Base-by-base conservation (phyloP, 495 filamentous ascomycete genomes). In the Penicillium diatomitis region DNA sequence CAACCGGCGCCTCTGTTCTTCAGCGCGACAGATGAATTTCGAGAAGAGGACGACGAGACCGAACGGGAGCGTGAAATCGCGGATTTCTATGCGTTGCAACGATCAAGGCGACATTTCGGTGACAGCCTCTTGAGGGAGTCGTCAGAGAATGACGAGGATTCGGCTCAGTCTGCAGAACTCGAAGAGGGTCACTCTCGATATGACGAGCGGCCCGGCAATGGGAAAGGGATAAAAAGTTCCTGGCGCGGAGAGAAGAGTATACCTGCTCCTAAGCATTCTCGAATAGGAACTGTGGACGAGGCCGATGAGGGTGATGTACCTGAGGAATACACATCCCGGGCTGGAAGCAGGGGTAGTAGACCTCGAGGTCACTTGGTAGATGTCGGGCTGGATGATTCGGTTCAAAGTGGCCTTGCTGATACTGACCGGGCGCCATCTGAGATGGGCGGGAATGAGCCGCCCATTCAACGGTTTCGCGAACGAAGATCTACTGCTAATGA, bases 51-150 rank as follows among this genome's bases (percentile, higher is more conserved):
- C 61, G 89, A 96, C 46, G 89, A 90, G 53, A 82, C 85, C 46
- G 90, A 98, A 61, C 85, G 87, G 51, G 88, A 95, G 48, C 80
- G 91, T 45, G 92, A 98, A 57, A 85, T 90, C 10, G 88, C 90
- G 9, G 92, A 98, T 65, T 84, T 88, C 56, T 95, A 88, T 66
- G 92, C 92, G 8, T 69, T 98, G 43, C 88, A 96, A 65, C 74
- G 82, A 45, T 96, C 90, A 59, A 78, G 92, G 53, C 79, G 90
- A 45, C 85, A 95, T 44, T 90, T 96, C 62, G 90, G 88, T 28
- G 77, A 81, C 11, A 86, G 85, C 61, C 74, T 81, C 50, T 56
- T 96, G 33, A 86, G 84, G 12, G 87, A 92, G 38, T 92, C 87
- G 47, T 84, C 82, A 6, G 90, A 91, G 64, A 76, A 81, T 6